These are phyloP conservation scores for Phalaenopsis aphrodite DNA, from an alignment of 106 monocot species.

Conservation along the genomic window DNA sequence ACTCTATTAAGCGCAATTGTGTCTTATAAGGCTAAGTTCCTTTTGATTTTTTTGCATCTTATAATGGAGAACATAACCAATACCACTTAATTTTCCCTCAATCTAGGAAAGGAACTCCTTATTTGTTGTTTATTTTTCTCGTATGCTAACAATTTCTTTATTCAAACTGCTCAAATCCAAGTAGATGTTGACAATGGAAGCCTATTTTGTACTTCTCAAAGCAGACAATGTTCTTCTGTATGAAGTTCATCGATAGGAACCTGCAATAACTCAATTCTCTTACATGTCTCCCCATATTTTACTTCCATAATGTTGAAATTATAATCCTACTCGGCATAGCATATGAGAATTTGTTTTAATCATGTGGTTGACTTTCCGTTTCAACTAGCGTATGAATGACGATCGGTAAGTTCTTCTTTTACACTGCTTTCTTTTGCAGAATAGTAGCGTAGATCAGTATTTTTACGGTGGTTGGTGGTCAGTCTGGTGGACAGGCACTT, in stretches of 20 bases:
- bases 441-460: conserved; percentile 25
- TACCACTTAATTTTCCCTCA: not conserved
- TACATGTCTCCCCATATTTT: not conserved
- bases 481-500: conserved; percentile 75
- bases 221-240: not conserved
- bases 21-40: too few species aligned
- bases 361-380: not conserved
- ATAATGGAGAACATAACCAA: not conserved
- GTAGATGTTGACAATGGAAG: not conserved
- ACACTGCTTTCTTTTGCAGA: conserved; percentile 13
- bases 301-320: not conserved
- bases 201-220: not conserved
- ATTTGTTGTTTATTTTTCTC: not conserved
- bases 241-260: too few species aligned
- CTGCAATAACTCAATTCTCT: not conserved
- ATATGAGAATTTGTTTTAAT: not conserved
- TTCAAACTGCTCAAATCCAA: not conserved
- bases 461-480: conserved; percentile 79
- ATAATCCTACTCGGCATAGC: not conserved
- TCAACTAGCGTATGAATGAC: not conserved
- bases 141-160: too few species aligned
- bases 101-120: not conserved
- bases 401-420: not conserved
- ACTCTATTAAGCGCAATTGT: not conserved
- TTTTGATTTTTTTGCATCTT: not conserved